These are phyloP conservation scores for Acanthochlamys bracteata DNA, from an alignment of 106 monocot genomes.

Conservation along the genomic window DNA sequence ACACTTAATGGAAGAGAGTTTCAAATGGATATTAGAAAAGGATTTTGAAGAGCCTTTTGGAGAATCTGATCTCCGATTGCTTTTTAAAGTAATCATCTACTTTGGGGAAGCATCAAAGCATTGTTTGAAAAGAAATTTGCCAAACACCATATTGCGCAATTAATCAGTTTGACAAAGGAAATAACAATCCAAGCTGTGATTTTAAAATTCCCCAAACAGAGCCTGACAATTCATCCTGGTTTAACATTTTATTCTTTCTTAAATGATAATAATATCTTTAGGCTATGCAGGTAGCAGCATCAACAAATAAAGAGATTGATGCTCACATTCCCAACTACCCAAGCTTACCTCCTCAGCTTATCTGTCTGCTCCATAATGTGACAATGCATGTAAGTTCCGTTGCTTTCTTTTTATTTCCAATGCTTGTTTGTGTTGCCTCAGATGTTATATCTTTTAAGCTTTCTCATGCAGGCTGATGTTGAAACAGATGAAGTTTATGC, in stretches of 20 bases:
- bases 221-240: background rate
- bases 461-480: conserved; percentile 64
- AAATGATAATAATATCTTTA: conserved; percentile 1
- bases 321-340: conserved; percentile 86
- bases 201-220: too few species aligned
- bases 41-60: too few species aligned
- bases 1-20: too few species aligned
- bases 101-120: background rate
- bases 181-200: too few species aligned
- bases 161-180: too few species aligned
- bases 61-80: too few species aligned
- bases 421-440: background rate
- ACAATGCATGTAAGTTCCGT: conserved; percentile 78
- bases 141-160: background rate
- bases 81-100: too few species aligned
- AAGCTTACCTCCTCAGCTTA: conserved; percentile 76
- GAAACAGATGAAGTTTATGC: conserved; percentile 97
- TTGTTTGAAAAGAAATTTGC: background rate
- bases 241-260: background rate
- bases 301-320: conserved; percentile 89
- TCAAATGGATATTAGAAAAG: background rate
- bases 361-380: conserved; percentile 88
- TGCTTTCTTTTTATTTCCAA: background rate
- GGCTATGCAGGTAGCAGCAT: conserved; percentile 65
- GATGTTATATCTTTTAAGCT: background rate